These are phyloP conservation scores for Thelephora terrestris DNA, from an alignment of 1,284 basidiomycete genomes.

Conservation along the genomic window DNA sequence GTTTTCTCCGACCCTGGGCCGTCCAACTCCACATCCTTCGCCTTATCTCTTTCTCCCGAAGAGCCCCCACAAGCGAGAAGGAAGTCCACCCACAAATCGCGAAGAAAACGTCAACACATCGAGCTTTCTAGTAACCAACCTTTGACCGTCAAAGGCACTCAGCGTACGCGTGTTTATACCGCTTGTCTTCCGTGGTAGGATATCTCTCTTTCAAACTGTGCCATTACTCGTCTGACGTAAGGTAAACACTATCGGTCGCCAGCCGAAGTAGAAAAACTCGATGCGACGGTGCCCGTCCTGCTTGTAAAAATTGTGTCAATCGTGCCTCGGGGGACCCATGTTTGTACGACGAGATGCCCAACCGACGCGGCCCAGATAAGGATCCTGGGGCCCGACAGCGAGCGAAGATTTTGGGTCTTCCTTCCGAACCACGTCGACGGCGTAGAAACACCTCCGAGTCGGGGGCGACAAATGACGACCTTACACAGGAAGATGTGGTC, in stretches of 20 bases:
- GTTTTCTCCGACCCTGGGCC: too few relatives aligned
- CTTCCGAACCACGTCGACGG: slow-evolving; percentile 17
- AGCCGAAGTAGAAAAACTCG: slow-evolving; percentile 71
- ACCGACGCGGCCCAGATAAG: slow-evolving; percentile 68
- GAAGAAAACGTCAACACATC: slow-evolving; percentile 52
- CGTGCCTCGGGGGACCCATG: slow-evolving; percentile 27
- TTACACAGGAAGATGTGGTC: background rate
- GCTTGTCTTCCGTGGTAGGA: slow-evolving; percentile 63
- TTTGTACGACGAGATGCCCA: slow-evolving; percentile 63
- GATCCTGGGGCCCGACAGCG: slow-evolving; percentile 63
- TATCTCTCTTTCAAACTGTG: slow-evolving; percentile 13
- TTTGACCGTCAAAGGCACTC: slow-evolving; percentile 64
- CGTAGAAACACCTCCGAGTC: slow-evolving; percentile 13
- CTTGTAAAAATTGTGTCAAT: slow-evolving; percentile 59
- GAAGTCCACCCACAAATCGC: slow-evolving; percentile 25
- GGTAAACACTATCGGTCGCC: slow-evolving; percentile 4
- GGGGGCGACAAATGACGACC: slow-evolving; percentile 6
- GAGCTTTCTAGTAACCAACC: slow-evolving; percentile 62
- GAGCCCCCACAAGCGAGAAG: too few relatives aligned
- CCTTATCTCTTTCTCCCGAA: too few relatives aligned
- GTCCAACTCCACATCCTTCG: too few relatives aligned
- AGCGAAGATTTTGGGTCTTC: slow-evolving; percentile 11
- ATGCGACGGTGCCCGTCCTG: slow-evolving; percentile 69
- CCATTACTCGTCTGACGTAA: background rate
- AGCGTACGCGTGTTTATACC: slow-evolving; percentile 62